Evolutionary conservation across 2,329 filamentous ascomycete species (phyloP), one percentile per base, ranked within the genome.

Genomic region (Colletotrichum destructivum): DNA sequence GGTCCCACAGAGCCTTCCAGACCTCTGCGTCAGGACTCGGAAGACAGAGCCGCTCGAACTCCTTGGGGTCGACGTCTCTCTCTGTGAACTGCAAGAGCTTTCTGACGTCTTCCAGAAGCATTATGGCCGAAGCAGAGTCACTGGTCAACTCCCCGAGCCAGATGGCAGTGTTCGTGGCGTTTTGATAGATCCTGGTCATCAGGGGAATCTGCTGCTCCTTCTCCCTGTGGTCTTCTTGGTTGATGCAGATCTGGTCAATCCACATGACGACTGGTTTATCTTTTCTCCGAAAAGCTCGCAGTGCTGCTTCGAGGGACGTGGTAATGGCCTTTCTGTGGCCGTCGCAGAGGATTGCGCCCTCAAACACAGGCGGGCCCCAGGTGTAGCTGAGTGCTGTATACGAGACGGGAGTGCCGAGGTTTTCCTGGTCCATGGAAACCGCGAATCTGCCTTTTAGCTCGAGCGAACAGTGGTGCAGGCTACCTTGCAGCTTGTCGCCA

Each of bases 101-200:
- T 5, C 42, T 61, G 13, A 65, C 31, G 6, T 63, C 64, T 16
- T 69, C 52, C 3, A 69, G 18, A 5, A 69, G 38, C n/a, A 47
- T 69, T 0, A 77, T 44, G 0, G 76, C 74, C 9, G 78, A 77
- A 1, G 75, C 77, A 4, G 77, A 75, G 5, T 72, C 73, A 0
- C 74, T 69, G 1, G 74, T 66, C 0, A 72, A 70, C 3, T 77
- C 76, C 0, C 78, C 78, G 0, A 79, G 64, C 75, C 76, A 79
- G 1, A 72, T 64, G 5, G 44, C 49, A 0, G 69, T 65, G 3
- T 69, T 72, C 31, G 31, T 31, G 0, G 69, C 59, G 2, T 52
- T 56, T 5, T 44, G 44, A 44, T 74, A 75, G 62, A 74, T 72
- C 4, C 61, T 23, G 1, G 65, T 52, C 74, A 75, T 74, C 3